Conservation (phyloP, 2,329 filamentous ascomycete genomes). For the Cladosporium sphaerospermum region DNA sequence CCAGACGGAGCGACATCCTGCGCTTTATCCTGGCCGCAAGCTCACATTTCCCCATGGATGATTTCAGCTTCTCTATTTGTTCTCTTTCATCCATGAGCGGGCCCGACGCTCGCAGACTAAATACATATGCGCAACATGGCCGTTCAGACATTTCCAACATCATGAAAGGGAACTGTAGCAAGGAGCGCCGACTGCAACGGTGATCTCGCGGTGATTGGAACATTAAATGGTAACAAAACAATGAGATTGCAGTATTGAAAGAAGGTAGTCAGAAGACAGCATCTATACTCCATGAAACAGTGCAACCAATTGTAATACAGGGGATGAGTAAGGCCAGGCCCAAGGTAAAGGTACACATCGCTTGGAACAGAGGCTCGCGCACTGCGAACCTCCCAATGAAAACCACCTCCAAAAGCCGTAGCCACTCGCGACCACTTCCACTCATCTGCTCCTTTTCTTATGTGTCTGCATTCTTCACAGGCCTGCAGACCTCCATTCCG, state of each 20-base stretch:
- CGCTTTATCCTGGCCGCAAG: too few species aligned
- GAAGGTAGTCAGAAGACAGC: conserved; percentile 12
- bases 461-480: conserved; percentile 26
- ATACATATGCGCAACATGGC: too few species aligned
- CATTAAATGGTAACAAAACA: background rate
- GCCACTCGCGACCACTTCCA: conserved; percentile 6
- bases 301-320: conserved; percentile 31
- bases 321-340: conserved; percentile 25
- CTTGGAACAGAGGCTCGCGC: conserved; percentile 5
- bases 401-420: conserved; percentile 7
- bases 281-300: conserved; percentile 26
- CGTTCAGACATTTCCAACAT: too few species aligned
- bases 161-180: too few species aligned
- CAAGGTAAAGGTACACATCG: conserved; percentile 16
- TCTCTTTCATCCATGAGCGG: too few species aligned
- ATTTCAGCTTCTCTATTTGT: too few species aligned
- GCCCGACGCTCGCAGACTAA: too few species aligned
- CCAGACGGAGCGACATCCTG: too few species aligned
- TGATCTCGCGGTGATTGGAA: background rate
- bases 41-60: too few species aligned
- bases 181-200: too few species aligned
- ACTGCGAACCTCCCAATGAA: conserved; percentile 10
- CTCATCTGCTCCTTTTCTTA: conserved; percentile 6
- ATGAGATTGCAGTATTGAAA: background rate
- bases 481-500: conserved; percentile 23